phyloP scores from a whole-genome alignment of 106 monocot genomes.

The Gastrodia elata region DNA sequence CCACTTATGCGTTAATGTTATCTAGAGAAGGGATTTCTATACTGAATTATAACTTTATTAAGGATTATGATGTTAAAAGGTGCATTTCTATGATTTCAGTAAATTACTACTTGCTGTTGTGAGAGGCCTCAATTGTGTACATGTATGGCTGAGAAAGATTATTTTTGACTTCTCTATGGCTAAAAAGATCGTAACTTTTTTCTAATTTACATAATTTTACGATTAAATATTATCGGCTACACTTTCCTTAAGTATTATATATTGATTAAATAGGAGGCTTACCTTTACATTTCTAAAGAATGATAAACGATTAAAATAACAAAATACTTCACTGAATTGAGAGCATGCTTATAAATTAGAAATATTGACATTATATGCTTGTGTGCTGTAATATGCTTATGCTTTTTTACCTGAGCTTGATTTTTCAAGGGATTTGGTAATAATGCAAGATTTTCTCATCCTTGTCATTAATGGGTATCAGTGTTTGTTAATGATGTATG shows the following conservation, averaged over 20 bases:
- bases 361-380: neutral
- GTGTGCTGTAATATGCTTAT: neutral
- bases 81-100: neutral
- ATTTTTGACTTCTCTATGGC: neutral
- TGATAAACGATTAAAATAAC: no score
- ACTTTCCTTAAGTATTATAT: no score
- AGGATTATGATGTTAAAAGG: neutral
- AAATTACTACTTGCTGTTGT: neutral
- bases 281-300: no score
- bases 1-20: neutral
- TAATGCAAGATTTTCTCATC: neutral
- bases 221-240: neutral
- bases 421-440: neutral
- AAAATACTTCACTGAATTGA: neutral
- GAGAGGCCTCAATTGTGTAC: neutral
- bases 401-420: neutral
- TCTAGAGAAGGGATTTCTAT: neutral
- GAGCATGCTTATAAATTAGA: neutral
- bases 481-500: no score
- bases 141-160: neutral
- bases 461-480: neutral
- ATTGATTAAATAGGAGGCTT: no score
- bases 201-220: slow-evolving; percentile 2
- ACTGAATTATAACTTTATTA: neutral
- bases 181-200: neutral